Conservation (phyloP, 257 asterid species). For the Gynochthodes officinalis region DNA sequence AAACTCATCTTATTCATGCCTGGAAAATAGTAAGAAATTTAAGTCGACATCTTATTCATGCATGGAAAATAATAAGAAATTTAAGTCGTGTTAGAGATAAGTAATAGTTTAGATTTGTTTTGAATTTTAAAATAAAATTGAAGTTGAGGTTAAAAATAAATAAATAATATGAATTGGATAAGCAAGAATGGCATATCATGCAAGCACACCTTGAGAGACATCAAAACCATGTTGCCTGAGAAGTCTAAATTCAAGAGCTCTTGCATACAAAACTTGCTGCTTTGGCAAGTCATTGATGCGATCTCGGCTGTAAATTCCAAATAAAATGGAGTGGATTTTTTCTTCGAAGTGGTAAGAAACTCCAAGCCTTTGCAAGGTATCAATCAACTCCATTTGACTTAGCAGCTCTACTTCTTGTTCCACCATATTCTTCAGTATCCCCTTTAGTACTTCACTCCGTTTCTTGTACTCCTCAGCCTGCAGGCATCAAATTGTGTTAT, state of each 20-base stretch:
- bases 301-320: neutral
- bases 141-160: too few relatives aligned
- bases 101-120: too few relatives aligned
- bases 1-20: too few relatives aligned
- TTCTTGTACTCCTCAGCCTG: neutral
- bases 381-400: conserved; percentile 1
- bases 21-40: too few relatives aligned
- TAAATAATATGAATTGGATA: too few relatives aligned
- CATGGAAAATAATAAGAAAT: too few relatives aligned
- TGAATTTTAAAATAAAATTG: too few relatives aligned
- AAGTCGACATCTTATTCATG: too few relatives aligned
- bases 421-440: conserved; percentile 3
- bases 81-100: too few relatives aligned
- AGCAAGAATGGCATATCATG: too few relatives aligned
- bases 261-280: conserved; percentile 2
- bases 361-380: conserved; percentile 14
- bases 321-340: neutral
- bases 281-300: neutral
- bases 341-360: conserved; percentile 6
- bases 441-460: neutral
- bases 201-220: conserved; percentile 17
- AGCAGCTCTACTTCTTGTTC: neutral
- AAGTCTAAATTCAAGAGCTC: conserved; percentile 22
- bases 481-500: neutral
- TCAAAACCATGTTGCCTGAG: conserved; percentile 19